Conservation (phyloP, 2,329 filamentous ascomycete species). For the Cordyceps farinosa region DNA sequence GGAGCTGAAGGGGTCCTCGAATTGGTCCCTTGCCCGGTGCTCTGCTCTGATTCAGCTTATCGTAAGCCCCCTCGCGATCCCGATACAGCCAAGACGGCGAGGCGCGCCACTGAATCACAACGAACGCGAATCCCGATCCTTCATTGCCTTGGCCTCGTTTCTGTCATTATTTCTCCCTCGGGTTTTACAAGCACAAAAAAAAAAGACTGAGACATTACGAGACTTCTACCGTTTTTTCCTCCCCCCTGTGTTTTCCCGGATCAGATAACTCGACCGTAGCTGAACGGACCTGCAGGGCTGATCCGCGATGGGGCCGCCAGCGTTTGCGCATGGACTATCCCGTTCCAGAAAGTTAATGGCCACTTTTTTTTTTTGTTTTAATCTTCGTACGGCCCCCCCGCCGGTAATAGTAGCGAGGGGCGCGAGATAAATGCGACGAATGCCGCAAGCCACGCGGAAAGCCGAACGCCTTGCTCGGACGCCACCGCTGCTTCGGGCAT, state of each 20-base stretch:
- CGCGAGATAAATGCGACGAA: constrained; percentile 2
- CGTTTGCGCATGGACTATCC: neutral
- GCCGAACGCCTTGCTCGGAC: constrained; percentile 8
- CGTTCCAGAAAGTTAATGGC: neutral
- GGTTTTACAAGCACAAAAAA: neutral
- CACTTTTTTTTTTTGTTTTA: neutral
- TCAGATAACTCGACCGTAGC: neutral
- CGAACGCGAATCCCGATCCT: neutral
- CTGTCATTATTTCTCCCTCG: neutral
- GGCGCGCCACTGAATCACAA: neutral
- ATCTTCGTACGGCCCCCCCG: neutral
- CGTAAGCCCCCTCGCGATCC: constrained; percentile 10
- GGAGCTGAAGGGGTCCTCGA: neutral
- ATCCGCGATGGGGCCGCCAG: neutral
- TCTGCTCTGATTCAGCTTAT: constrained; percentile 14
- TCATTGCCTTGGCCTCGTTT: neutral
- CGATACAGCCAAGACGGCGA: neutral
- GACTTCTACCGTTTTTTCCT: neutral
- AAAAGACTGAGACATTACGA: neutral
- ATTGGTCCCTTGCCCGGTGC: neutral
- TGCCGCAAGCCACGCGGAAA: constrained; percentile 15
- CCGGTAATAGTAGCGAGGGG: constrained; percentile 1
- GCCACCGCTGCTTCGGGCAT: neutral
- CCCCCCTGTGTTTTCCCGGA: neutral
- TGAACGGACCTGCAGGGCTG: neutral